A percentile compares a stretch with the other conserved stretches of the same genome.
Evolutionary conservation across 225 moss, liverwort and hornwort genomes (phyloP).

Genomic region (Ulota crispa): DNA sequence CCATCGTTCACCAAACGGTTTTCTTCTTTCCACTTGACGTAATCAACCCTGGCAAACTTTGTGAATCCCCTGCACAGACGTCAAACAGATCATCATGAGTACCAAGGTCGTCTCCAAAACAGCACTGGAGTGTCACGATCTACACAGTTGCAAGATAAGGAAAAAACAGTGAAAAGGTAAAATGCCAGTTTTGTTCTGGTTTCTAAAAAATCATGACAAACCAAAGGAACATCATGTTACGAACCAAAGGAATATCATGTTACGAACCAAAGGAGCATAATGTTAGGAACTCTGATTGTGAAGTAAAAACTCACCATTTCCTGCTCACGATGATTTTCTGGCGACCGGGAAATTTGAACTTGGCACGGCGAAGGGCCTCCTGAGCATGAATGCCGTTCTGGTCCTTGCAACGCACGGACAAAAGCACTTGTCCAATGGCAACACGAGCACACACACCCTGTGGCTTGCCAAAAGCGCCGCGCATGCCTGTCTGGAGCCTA

Average conservation of each 20-base stretch:
- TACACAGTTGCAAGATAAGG: neutral
- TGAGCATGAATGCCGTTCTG: slow-evolving; percentile 56
- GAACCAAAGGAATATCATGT: too few relatives aligned
- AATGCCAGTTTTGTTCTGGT: neutral
- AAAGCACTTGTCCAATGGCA: slow-evolving; percentile 57
- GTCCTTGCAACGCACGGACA: slow-evolving; percentile 71
- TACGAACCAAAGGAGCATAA: too few relatives aligned
- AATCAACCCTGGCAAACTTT: slow-evolving; percentile 72
- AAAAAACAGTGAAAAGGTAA: too few relatives aligned
- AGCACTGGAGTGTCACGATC: neutral
- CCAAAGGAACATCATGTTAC: neutral
- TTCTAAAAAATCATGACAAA: neutral
- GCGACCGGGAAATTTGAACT: slow-evolving; percentile 76
- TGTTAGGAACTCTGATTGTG: too few relatives aligned
- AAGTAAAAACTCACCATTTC: slow-evolving; percentile 51
- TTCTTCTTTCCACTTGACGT: slow-evolving; percentile 80
- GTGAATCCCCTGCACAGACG: slow-evolving; percentile 64
- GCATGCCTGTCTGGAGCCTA: slow-evolving; percentile 74
- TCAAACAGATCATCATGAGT: neutral
- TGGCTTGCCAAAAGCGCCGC: slow-evolving; percentile 74
- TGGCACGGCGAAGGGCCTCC: slow-evolving; percentile 69
- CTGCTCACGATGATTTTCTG: slow-evolving; percentile 82
- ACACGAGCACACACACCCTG: slow-evolving; percentile 70
- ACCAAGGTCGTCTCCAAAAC: too few relatives aligned
- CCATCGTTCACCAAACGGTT: slow-evolving; percentile 64